Base-by-base conservation (phyloP, 768 basidiomycete species). In the Pisolithus sp. region DNA sequence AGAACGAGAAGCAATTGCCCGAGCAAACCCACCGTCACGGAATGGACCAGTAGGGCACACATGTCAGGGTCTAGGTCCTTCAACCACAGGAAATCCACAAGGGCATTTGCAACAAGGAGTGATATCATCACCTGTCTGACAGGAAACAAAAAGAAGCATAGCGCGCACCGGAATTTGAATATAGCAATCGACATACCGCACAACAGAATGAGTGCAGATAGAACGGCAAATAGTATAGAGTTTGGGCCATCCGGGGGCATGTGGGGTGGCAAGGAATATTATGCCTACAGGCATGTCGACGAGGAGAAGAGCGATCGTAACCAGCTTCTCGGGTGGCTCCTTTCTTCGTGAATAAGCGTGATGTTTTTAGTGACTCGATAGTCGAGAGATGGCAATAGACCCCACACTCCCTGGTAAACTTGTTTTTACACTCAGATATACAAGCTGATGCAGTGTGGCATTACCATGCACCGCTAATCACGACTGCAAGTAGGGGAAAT, bases 41-140 rank as follows among this genome's bases (percentile, higher is more conserved):
- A 92, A 57, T 95, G 93, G 24, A 95, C 80, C 7, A 93, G 93
- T n/a, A 97, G 71, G 1, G 92, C 92, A 65, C 94, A 94, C 70
- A 87, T 84, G 65, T 97, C 93, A 5, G 93, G 93, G 26, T 26
- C 26, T 26, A 26, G 26, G 26, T 26, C 26, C 26, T 26, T 81
- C 0, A 78, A 77, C 92, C 93, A 95, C 24, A 96, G 77, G 62
- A 81, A 83, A 42, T 80, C 69, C 2, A 92, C 93, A 47, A 93
- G 72, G 12, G 63, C 59, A 47, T 75, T 79, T 1, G 89, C 92
- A 30, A 88, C 66, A 24, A 75, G 21, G 5, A 96, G 75, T 2
- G 93, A 93, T 52, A 81, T 68, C 9, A 76, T 65, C 24, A 88
- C 84, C 92, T 95, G 61, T 4, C n/a, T n/a, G n/a, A 52, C 36